These are phyloP conservation scores for Aspergillus nanangensis DNA, from an alignment of 495 filamentous ascomycete genomes.

Conservation along the genomic window DNA sequence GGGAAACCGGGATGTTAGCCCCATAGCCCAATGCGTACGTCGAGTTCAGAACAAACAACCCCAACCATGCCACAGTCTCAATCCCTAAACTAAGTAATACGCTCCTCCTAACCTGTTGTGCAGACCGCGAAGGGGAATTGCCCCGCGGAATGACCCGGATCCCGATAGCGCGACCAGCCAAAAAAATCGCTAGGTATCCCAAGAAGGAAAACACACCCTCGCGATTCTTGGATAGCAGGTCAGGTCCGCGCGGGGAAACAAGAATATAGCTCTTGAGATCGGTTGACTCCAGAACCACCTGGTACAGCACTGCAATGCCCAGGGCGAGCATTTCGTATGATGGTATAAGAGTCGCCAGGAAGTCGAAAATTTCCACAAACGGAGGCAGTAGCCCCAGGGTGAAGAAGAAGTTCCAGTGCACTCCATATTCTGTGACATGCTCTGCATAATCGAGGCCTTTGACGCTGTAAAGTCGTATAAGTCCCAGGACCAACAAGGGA, in stretches of 20 bases:
- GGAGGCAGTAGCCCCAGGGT: constrained; percentile 86
- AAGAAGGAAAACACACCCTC: constrained; percentile 92
- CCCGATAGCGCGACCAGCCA: constrained; percentile 80
- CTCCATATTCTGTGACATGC: constrained; percentile 95
- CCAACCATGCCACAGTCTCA: constrained; percentile 62
- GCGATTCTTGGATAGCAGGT: constrained; percentile 81
- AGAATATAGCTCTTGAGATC: constrained; percentile 78
- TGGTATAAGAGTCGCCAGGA: constrained; percentile 50
- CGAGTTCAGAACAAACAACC: constrained; percentile 61
- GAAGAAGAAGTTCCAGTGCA: constrained; percentile 99
- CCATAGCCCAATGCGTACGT: constrained; percentile 64
- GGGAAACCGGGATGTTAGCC: constrained; percentile 65
- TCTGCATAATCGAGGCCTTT: constrained; percentile 95
- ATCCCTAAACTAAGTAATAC: constrained; percentile 56
- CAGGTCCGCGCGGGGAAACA: constrained; percentile 65
- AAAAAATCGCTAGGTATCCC: constrained; percentile 92
- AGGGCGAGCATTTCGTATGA: constrained; percentile 72
- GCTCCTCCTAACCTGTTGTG: constrained; percentile 37
- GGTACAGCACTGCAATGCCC: constrained; percentile 60
- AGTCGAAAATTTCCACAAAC: constrained; percentile 82
- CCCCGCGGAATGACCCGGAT: constrained; percentile 68
- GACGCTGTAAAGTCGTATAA: constrained; percentile 79
- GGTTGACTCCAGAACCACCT: constrained; percentile 71
- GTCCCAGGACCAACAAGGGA: constrained; percentile 75
- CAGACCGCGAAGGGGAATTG: constrained; percentile 31